Evolutionary conservation across 495 filamentous ascomycete species (phyloP), one percentile per base, ranked within the genome.

Genomic region (Hypoxylon fragiforme): DNA sequence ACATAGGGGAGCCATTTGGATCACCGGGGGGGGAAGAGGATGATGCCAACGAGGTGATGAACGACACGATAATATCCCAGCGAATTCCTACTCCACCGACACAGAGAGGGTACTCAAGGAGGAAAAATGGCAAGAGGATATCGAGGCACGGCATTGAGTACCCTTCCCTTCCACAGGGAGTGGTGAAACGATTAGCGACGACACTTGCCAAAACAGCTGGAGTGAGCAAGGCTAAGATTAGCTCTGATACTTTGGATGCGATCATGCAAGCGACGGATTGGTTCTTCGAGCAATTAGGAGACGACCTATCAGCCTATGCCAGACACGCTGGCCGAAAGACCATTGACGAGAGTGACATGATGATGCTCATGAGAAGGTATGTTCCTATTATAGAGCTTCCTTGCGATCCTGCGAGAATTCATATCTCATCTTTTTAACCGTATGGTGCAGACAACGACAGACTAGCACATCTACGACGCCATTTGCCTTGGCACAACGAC

Each of bases 251-350:
- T 1, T 73, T 95, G 44, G 78, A 80, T 13, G 84, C 83, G 18
- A 85, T 96, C 30, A 82, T 85, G 65, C 84, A 88, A 62, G 89
- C 90, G 12, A 87, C 86, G 13, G 88, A 92, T 26, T 91, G 87
- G 84, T 96, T 90, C 70, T 95, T 95, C 64, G 87, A 92, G 62
- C 91, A 95, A 67, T 75, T 85, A 11, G 81, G 87, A 48, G 88
- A 89, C 18, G 89, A 95, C 62, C 73, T 96, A 51, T 81, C 80
- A 2, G 83, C 79, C 1, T 96, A 91, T 70, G 87, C 91, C 7
- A 77, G 85, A 40, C 91, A 96, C 68, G 90, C 88, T 3, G 83
- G 85, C 21, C 81, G 91, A 32, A 92, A 86, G 68, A 90, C 84
- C 3, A 92, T 96, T 64, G 87, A 94, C 45, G 90, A 95, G 64